phyloP scores from a whole-genome alignment of 352 stramenopile genomes.

The Globisporangium rhizosaccharum region DNA sequence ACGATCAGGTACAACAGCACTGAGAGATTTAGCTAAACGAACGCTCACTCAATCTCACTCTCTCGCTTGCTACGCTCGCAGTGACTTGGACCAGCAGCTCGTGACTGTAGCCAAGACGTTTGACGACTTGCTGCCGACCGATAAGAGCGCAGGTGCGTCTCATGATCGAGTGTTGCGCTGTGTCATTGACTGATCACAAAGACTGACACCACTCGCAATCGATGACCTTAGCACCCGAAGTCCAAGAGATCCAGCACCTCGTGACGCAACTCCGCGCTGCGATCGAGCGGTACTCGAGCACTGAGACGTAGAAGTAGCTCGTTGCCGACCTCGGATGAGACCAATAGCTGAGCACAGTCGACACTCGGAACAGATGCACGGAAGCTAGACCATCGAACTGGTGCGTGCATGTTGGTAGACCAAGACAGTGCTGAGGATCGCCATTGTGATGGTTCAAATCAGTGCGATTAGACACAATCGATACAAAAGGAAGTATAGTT shows the following conservation, averaged over 20 bases:
- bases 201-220: not conserved
- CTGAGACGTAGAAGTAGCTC: constrained; percentile 8
- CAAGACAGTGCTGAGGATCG: not conserved
- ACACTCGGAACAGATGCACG: not conserved
- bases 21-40: too few species aligned
- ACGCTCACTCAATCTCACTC: not conserved
- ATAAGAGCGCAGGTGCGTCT: constrained; percentile 12
- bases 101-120: constrained; percentile 15
- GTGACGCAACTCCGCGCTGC: constrained; percentile 24
- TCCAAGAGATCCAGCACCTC: constrained; percentile 37
- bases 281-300: constrained; percentile 19
- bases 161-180: not conserved
- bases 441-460: too few species aligned
- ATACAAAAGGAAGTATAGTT: too few species aligned
- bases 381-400: too few species aligned
- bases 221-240: constrained; percentile 17
- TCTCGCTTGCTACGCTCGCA: constrained; percentile 2
- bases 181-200: too few species aligned
- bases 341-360: too few species aligned
- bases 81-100: constrained; percentile 27
- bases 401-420: not conserved
- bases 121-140: constrained; percentile 7
- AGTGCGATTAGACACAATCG: too few species aligned
- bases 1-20: constrained; percentile 10
- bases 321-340: too few species aligned